Evolutionary conservation across 2,329 filamentous ascomycete species (phyloP), one percentile per base, ranked within the genome.

Genomic region (Aspergillus ruber): DNA sequence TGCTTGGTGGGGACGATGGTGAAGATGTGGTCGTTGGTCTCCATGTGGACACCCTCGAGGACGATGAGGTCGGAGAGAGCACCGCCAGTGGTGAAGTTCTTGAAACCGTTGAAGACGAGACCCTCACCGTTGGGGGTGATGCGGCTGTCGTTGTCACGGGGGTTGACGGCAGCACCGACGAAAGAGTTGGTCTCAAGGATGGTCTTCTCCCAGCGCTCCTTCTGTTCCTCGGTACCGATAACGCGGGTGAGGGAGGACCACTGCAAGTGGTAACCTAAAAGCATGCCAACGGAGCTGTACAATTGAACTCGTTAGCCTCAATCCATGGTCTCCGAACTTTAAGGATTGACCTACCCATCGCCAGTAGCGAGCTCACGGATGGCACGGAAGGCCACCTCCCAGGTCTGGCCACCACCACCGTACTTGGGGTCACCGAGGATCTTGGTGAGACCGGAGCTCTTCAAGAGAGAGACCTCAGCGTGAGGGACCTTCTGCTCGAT

Each of bases 31-130:
- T 81, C 70, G 4, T 74, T 70, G 0, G 80, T 82, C n/a, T 72
- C 77, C 6, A 79, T 74, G 15, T 76, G 67, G 0, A 81, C 77
- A 18, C 83, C 82, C 56, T 86, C 82, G 0, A 86, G 72, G 0
- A 85, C 80, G 0, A 81, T 84, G 20, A 85, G 65, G 50, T 86
- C 82, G 0, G 81, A 84, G 2, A 86, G 72, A 0, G 83, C 81
- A 21, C 82, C 82, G 0, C 83, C 83, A 0, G 82, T 86, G 58
- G 82, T 85, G 71, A 85, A 85, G 64, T 78, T 73, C 62, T 86
- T 86, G 64, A 73, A 75, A 1, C 82, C 81, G 49, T 79, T 78
- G 62, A 83, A 85, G 2, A 82, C 61, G 13, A 85, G 61, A 2
- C 74, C 66, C 3, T 81, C 76, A 1, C 77, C 79, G 10, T 39